Conservation (phyloP, 2,329 filamentous ascomycete genomes). For the Fusarium ambrosium region DNA sequence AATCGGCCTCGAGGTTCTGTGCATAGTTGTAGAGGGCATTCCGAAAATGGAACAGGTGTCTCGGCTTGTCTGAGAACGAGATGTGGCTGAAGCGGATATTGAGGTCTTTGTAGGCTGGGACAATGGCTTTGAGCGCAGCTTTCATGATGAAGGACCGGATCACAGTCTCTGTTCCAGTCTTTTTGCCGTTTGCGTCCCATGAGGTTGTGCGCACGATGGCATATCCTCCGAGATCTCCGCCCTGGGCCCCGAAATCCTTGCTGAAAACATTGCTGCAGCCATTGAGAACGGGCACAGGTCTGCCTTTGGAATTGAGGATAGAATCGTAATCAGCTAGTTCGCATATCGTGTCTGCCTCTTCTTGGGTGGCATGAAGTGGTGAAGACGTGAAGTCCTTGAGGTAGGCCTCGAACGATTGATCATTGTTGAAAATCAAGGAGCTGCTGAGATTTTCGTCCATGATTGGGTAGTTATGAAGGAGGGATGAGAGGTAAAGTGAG, state of each 20-base stretch:
- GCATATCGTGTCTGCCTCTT: neutral
- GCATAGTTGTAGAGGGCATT: neutral
- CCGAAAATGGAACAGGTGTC: neutral
- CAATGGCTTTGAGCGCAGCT: neutral
- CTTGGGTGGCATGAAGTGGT: neutral
- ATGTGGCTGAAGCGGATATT: neutral
- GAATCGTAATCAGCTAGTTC: neutral
- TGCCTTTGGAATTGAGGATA: neutral
- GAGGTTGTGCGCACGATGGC: neutral
- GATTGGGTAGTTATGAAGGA: too few relatives aligned
- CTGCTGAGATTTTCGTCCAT: too few relatives aligned
- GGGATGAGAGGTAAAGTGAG: too few relatives aligned
- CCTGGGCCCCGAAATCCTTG: neutral
- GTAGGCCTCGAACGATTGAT: neutral
- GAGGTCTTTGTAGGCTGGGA: neutral
- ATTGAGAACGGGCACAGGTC: too few relatives aligned
- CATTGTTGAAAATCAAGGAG: too few relatives aligned
- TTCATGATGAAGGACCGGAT: neutral
- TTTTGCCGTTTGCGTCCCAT: neutral
- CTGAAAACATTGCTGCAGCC: neutral
- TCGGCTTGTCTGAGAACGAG: neutral
- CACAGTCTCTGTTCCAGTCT: neutral
- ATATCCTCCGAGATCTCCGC: neutral
- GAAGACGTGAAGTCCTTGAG: neutral
- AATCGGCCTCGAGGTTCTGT: neutral